Evolutionary conservation across 139 green algal species (phyloP), one percentile per base, ranked within the genome.

Genomic region (Zygnema circumcarinatum): DNA sequence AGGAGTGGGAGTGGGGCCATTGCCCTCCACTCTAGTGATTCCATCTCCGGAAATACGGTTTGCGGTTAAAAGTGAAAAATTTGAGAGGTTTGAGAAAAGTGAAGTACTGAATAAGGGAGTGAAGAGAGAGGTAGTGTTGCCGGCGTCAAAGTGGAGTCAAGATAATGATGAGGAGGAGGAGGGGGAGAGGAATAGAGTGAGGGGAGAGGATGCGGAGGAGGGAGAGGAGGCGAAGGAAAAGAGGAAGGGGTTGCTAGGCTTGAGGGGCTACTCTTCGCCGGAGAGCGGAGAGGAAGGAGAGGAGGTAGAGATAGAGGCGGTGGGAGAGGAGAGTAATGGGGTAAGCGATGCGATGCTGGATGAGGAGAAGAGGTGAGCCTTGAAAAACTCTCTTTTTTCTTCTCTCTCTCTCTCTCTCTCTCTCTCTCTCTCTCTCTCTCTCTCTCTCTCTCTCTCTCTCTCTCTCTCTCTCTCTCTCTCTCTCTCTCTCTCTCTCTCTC

Each of bases 141-240:
- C 86, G 0, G 36, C 38, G 29, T 90, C 86, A 2, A 84, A 84
- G 68, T 90, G 86, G 86, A 83, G 38, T 36, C 67, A 35, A 25
- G 79, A 90, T 35, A 41, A 32, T 20, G 86, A 83, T 21, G 79
- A 88, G 31, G 69, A 68, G 36, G 68, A 88, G 2, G 86, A 90
- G 31, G 54, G 67, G 11, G 86, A 88, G 29, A 75, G 39, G 25
- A 56, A 21, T 25, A 2, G 78, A 31, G 3, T 21, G 39, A 76
- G 29, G 41, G 3, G 39, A 36, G 78, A 41, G 36, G 69, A 78
- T 3, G 69, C 11, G 33, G 74, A 33, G 2, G 31, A 31, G 31
- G n/a, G 74, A 42, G n/a, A 22, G 33, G 39, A 41, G 2, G 31
- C 25, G 74, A 82, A 20, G 47, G 39, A 52, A 25, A 82, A 52